Base-by-base conservation (phyloP, 1,284 basidiomycete species). In the Cryptococcus sp. region DNA sequence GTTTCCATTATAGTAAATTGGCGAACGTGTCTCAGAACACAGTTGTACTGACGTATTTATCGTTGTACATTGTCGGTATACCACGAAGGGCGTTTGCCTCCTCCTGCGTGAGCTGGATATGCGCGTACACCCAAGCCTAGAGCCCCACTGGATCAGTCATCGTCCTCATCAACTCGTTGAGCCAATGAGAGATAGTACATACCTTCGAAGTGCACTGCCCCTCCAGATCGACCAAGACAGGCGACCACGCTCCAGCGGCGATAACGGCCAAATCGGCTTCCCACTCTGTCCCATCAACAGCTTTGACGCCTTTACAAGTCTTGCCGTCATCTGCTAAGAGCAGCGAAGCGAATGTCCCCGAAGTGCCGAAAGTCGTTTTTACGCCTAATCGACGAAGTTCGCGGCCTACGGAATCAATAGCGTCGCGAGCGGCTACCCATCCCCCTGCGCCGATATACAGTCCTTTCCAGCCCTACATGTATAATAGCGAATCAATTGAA, bases 221-320 rank as follows among this genome's bases (percentile, higher is more conserved):
- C 40, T 76, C 55, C 13, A 76, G 67, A 58, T 78, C 74, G n/a
- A 79, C 58, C 10, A 78, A 52, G 1, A 59, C 57, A 6, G 74
- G 70, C 10, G 67, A 69, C 78, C 76, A 79, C 2, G 78, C 78
- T 40, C 78, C 78, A 17, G 73, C 66, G 13, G 75, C 75, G 17
- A 79, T 59, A n/a, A 79, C 66, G 2, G 77, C 74, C 40, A 66
- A 52, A 52, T 76, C 74, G 6, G 74, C 75, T 6, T 50, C 22
- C 40, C 68, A 66, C 23, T 54, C 44, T 7, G 67, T 68, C 0
- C 76, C 76, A 51, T 77, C 76, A 16, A 66, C 67, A 2, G 68
- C 57, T 34, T 65, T 50, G 4, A 74, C 68, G 11, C 76, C 74
- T 16, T 64, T 53, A 50, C 72, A 73, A 1, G 58, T 61, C 20